Evolutionary conservation across 2,329 filamentous ascomycete species (phyloP).

Genomic region (Celoporthe dispersa): DNA sequence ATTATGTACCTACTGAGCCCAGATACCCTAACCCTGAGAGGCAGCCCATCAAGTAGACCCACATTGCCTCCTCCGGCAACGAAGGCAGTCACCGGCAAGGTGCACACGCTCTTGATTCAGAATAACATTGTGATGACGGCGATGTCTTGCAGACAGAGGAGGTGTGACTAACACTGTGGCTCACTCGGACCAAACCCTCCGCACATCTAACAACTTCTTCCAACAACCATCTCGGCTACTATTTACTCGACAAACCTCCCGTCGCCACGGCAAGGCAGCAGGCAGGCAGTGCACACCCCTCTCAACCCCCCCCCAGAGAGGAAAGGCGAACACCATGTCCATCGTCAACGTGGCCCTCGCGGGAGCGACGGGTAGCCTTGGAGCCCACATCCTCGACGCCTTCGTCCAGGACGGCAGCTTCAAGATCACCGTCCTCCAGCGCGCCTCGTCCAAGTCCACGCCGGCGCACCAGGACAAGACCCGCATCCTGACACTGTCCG

Average conservation of each 20-base stretch:
- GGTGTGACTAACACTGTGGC: background rate
- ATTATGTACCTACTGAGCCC: too few relatives aligned
- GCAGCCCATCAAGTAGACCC: background rate
- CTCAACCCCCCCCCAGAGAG: background rate
- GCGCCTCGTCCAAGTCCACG: slow-evolving; percentile 39
- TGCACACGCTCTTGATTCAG: background rate
- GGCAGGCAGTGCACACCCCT: background rate
- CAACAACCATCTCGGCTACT: background rate
- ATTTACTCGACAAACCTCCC: background rate
- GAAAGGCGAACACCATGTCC: slow-evolving; percentile 48
- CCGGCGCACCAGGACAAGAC: slow-evolving; percentile 31
- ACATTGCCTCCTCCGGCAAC: background rate
- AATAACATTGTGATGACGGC: background rate
- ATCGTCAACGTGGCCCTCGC: slow-evolving; percentile 44
- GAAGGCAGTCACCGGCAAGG: background rate
- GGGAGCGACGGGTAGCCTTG: slow-evolving; percentile 45
- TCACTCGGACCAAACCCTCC: background rate
- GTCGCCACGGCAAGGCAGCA: background rate
- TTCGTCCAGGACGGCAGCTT: slow-evolving; percentile 39
- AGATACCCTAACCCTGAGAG: background rate
- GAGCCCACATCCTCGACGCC: slow-evolving; percentile 39
- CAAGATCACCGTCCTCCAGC: slow-evolving; percentile 41
- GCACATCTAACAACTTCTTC: background rate
- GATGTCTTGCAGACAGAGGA: background rate
- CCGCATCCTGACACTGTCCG: slow-evolving; percentile 36